Base-by-base conservation (phyloP, 495 filamentous ascomycete genomes). In the Baudoinia panamericana region DNA sequence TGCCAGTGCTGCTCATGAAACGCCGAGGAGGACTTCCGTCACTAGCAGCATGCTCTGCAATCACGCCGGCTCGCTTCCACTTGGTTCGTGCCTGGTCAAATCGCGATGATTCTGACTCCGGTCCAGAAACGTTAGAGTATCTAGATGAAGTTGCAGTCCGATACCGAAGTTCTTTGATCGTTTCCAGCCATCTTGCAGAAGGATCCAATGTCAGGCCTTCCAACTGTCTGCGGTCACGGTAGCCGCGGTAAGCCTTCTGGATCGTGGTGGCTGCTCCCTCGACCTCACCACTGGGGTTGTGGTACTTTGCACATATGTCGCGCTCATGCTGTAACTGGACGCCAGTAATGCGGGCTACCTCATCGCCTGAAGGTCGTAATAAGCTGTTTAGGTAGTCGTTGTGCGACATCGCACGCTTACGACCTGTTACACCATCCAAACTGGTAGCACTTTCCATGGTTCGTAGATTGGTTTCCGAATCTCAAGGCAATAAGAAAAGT, bases 1-100 rank as follows among this genome's bases (percentile, higher is more conserved):
- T 3, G 20, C 5, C n/a, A 17, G n/a, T 6, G 6, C 13, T 29
- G 8, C 9, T 11, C 4, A 15, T 20, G 24, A 12, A 8, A 16
- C 10, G 27, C n/a, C 21, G 8, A 11, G 28, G 30, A 18, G 20
- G 20, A 27, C 41, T 41, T 39, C 24, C 38, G 25, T 76, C 66
- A 43, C 80, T 75, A 3, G 61, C 67, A 1, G 82, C 85, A 36
- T 75, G 71, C 16, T 71, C 66, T 5, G 83, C 82, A 30, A 90
- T 76, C 28, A 68, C 63, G 11, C 75, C 73, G 4, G 70, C 72
- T 34, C 76, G 79, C 36, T 75, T 71, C 86, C 86, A 94, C 42
- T 83, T 82, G 37, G 68, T 64, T 25, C 67, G 68, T 8, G 83
- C 80, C 15, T 33, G 16, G n/a, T 46, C 37, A 6, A 34, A 36